Conservation (phyloP, 768 basidiomycete genomes). For the Russula abietina region DNA sequence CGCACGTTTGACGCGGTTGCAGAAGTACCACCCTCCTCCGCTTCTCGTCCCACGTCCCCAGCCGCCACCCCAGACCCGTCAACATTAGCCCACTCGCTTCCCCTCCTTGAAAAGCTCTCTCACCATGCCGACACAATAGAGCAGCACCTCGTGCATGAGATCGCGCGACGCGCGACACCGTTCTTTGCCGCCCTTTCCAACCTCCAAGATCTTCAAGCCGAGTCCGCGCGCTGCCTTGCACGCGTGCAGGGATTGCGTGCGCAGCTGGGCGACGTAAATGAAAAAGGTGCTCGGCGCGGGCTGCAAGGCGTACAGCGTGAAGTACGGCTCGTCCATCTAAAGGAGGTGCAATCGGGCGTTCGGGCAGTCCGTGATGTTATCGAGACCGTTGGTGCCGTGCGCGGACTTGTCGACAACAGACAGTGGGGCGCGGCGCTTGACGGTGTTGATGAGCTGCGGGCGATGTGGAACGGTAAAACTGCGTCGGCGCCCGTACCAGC, state of each 20-base stretch:
- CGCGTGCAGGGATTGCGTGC: conserved; percentile 68
- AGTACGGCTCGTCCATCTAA: conserved; percentile 54
- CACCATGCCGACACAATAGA: conserved; percentile 92
- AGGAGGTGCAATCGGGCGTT: conserved; percentile 53
- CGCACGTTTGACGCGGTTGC: conserved; percentile 72
- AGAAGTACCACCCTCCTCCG: conserved; percentile 31
- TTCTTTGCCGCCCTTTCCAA: conserved; percentile 97
- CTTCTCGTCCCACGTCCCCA: conserved; percentile 24
- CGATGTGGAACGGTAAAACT: conserved; percentile 42
- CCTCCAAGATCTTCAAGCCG: conserved; percentile 84
- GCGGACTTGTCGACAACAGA: conserved; percentile 68
- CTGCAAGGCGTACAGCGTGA: conserved; percentile 66
- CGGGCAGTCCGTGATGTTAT: conserved; percentile 62
- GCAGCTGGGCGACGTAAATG: conserved; percentile 70
- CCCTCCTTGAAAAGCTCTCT: conserved; percentile 83
- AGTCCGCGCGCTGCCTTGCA: conserved; percentile 75
- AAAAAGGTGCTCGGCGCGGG: conserved; percentile 71
- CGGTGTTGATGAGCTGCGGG: conserved; percentile 62
- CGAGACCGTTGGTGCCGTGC: conserved; percentile 70
- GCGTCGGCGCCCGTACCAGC: not conserved
- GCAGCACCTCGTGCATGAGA: conserved; percentile 89
- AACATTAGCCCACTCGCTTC: conserved; percentile 59
- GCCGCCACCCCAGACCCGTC: conserved; percentile 46
- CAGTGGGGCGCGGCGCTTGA: conserved; percentile 85
- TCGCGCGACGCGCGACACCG: conserved; percentile 81